Evolutionary conservation across 2,329 filamentous ascomycete genomes (phyloP), one percentile per base, ranked within the genome.

Genomic region (Pseudogymnoascus sp.): DNA sequence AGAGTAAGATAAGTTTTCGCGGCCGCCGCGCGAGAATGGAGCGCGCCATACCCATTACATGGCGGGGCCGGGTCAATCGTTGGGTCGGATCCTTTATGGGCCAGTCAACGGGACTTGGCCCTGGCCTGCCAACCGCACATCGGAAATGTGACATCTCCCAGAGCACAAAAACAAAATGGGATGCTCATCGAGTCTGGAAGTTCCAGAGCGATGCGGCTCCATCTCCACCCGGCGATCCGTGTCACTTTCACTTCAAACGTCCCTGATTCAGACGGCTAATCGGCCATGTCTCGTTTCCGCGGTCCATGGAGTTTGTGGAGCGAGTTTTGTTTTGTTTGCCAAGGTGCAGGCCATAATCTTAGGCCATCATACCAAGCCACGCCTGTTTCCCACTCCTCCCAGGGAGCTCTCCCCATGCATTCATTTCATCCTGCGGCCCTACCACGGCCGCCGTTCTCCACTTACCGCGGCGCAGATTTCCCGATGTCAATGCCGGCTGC

Each of bases 151-250:
- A 53, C 47, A 53, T 53, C 47, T 53, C 47, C 25, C 28, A 18
- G 14, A 33, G 3, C 47, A 33, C 47, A 53, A 53, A 53, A 53
- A 53, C 47, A 18, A 9, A 33, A 25, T 25, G 6, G n/a, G 47
- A 30, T 33, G 47, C n/a, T 6, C 47, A 33, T 18, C 5, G 25
- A 18, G 43, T 30, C 43, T 53, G 25, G 25, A 33, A n/a, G 43
- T 30, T 53, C 25, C 43, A 53, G 43, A 33, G 43, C 43, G 22
- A 50, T 50, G 43, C n/a, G 25, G 43, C 25, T 18, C 43, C 43
- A 53, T 53, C 43, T 53, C 43, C 43, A 53, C 43, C 43, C 43
- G 43, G 43, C 43, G 25, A 53, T 53, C 43, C 25, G 43, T 53
- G 43, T 50, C 43, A 50, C 43, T 3, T 7, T 50, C 8, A 6